Evolutionary conservation across 1,139 yeast species (phyloP), one percentile per base, ranked within the genome.

Genomic region (Hansenula lynferdii): DNA sequence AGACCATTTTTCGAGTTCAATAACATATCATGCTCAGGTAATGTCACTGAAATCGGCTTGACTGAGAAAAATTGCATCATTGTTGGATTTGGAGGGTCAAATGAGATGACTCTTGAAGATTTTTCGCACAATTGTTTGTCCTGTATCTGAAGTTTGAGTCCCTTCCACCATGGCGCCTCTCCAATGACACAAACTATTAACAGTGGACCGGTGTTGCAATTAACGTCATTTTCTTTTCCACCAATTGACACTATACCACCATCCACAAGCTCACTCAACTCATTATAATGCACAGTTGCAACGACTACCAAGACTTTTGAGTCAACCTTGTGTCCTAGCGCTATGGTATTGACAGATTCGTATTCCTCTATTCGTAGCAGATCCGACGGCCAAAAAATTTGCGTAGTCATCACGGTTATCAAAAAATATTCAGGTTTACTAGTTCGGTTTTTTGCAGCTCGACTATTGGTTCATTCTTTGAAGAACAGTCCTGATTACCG

Each of bases 31-130:
- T 59, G 56, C 39, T 64, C 69, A 2, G 72, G 69, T 3, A 83
- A 70, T 45, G 83, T 89, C 36, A 83, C 70, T 25, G 76, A 68
- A 29, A 83, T 84, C 0, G 97, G 96, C 19, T 71, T 66, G 6
- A 85, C 61, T 0, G 97, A 81, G 49, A 80, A 84, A 57, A 85
- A 87, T 52, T 90, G 96, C 70, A 92, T 72, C 44, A 77, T 73
- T 31, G 69, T 69, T 20, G 85, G 78, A 37, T 76, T 73, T 0
- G 97, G 97, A 1, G 95, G 85, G 25, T 76, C 75, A 57, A 80
- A 90, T 15, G 74, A 51, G 3, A 90, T 66, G 2, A 86, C 54
- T 22, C 68, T 68, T 34, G 62, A 18, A 24, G 24, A 15, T 36
- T 18, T 28, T 31, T 35, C 8, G 22, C 31, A 24, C 35, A 38